phyloP scores from a whole-genome alignment of 257 asterid species.

The Rehmannia glutinosa region DNA sequence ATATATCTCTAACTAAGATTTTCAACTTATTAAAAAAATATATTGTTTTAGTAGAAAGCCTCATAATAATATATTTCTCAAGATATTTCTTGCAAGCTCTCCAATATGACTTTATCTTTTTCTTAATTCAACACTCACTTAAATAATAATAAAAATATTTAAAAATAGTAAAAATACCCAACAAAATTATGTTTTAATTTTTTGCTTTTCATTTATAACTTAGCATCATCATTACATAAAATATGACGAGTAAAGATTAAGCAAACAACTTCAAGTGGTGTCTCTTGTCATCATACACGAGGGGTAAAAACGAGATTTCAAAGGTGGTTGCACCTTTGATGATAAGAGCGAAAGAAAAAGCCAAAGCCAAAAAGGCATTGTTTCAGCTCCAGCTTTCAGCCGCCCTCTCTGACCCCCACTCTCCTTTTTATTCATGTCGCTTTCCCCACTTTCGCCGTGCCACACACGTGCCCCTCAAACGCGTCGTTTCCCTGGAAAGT shows the following conservation, averaged over 20 bases:
- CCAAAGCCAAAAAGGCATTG: constrained; percentile 19
- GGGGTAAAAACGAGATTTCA: constrained; percentile 23
- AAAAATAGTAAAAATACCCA: too few species aligned
- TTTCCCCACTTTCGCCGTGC: constrained; percentile 17
- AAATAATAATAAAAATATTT: neutral
- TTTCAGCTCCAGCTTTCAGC: constrained; percentile 28
- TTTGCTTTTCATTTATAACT: neutral
- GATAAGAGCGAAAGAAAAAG: constrained; percentile 3
- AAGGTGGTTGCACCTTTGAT: neutral
- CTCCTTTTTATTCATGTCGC: constrained; percentile 12
- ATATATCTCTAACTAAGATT: too few species aligned
- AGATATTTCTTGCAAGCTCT: too few species aligned
- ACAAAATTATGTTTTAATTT: too few species aligned
- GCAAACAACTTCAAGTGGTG: neutral
- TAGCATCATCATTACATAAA: neutral
- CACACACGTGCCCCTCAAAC: constrained; percentile 15
- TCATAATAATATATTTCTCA: too few species aligned
- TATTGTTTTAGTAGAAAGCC: too few species aligned
- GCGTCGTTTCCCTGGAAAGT: neutral
- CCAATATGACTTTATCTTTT: too few species aligned
- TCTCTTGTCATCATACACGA: neutral
- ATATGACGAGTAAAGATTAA: constrained; percentile 19
- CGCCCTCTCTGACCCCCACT: constrained; percentile 40
- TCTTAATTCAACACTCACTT: neutral
- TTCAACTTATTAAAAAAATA: too few species aligned